Base-by-base conservation (phyloP, 176 grass and related monocot genomes). In the Cenchrus americanus region DNA sequence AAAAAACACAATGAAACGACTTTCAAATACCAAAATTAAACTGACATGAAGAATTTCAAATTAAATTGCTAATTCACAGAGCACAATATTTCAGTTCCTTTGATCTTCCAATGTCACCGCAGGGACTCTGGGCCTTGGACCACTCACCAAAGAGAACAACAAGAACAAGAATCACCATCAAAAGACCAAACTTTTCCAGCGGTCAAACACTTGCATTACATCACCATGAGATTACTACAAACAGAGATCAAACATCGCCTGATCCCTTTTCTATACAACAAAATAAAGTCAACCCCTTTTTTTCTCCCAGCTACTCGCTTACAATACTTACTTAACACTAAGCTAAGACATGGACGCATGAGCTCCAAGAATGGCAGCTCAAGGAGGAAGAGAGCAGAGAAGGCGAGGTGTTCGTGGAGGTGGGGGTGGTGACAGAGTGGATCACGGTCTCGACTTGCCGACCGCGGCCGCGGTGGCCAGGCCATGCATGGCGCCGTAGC, bases 401-500 rank as follows among this genome's bases (percentile, higher is more conserved):
- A 47, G 40, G 23, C 41, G 14, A 46, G 23, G 40, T 2, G 10
- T 73, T 52, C 55, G 57, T 62, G 64, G 46, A 46, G 32, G 46
- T 1, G 50, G 24, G 34, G 64, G 3, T 6, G 73, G 73, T 5
- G 18, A 75, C 14, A 58, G 14, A 23, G n/a, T 70, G 14, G 9
- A n/a, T 86, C 78, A 82, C 18, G 47, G 88, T 73, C 91, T 91
- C 44, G 89, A 83, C 42, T 80, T 80, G 73, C 77, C 57, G 42
- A 83, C 79, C 12, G 88, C 73, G 49, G 79, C 72, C 27, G 86
- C 86, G 61, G 82, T 79, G 26, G 86, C 69, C 34, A 91, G 67
- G 84, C 90, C 78, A 64, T 91, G 83, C 77, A 97, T 91, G 80
- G 79, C 90, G 22, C 86, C 82, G 71, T 82, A 94, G 70, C 90